phyloP scores from a whole-genome alignment of 176 grass and related monocot species.

The Guadua angustifolia region DNA sequence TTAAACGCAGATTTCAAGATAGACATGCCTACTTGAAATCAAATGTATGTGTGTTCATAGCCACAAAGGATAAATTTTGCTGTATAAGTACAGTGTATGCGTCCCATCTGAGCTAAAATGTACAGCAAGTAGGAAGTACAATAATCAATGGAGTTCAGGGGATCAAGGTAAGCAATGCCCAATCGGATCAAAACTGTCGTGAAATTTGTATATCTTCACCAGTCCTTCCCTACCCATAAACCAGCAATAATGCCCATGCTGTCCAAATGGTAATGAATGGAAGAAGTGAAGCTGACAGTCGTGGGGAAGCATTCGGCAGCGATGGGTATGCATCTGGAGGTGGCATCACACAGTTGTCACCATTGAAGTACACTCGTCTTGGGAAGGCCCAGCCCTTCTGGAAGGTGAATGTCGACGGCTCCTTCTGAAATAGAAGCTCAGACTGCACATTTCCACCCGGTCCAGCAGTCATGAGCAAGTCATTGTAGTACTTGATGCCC shows the following conservation, averaged over 20 bases:
- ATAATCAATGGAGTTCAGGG: neutral
- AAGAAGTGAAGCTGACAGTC: slow-evolving; percentile 37
- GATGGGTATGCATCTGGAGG: slow-evolving; percentile 77
- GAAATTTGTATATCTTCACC: neutral
- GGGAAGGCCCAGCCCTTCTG: slow-evolving; percentile 91
- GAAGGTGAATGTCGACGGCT: slow-evolving; percentile 67
- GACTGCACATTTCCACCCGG: slow-evolving; percentile 82
- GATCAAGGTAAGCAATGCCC: neutral
- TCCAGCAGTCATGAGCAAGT: slow-evolving; percentile 64
- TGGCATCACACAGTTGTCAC: slow-evolving; percentile 91
- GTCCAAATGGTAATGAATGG: slow-evolving; percentile 12
- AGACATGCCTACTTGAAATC: neutral
- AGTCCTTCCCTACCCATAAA: slow-evolving; percentile 4
- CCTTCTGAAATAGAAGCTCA: slow-evolving; percentile 78
- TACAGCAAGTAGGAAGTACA: slow-evolving; percentile 30
- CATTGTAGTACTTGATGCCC: slow-evolving; percentile 92
- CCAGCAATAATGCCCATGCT: slow-evolving; percentile 35
- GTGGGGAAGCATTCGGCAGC: slow-evolving; percentile 67
- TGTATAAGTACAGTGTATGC: neutral
- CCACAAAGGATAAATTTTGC: neutral
- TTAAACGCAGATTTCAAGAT: too few species aligned
- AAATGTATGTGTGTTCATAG: neutral
- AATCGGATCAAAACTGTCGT: slow-evolving; percentile 39
- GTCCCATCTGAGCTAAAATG: neutral
- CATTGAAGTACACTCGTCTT: slow-evolving; percentile 78